phyloP scores from a whole-genome alignment of 2,329 filamentous ascomycete species.

The Fusarium tupiense region DNA sequence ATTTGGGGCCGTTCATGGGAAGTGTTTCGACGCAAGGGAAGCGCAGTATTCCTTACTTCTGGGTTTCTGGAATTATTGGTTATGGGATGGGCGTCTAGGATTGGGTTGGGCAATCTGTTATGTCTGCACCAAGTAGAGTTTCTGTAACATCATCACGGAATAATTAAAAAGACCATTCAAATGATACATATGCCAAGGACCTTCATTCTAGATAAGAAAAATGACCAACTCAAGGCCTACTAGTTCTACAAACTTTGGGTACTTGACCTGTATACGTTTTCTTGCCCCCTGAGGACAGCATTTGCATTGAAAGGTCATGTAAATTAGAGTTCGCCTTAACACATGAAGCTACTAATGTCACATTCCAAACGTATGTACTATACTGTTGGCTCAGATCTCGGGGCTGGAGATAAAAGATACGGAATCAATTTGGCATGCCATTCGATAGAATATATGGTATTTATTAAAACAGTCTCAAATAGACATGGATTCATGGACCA shows the following conservation, averaged over 20 bases:
- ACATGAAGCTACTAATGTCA: neutral
- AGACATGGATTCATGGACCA: neutral
- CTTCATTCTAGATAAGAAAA: too few relatives aligned
- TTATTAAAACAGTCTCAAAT: neutral
- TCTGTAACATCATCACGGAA: slow-evolving; percentile 25
- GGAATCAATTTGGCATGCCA: neutral
- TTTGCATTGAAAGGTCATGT: neutral
- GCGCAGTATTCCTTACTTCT: slow-evolving; percentile 12
- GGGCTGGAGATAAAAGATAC: neutral
- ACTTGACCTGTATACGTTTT: neutral
- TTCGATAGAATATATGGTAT: neutral
- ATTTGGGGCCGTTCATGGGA: neutral
- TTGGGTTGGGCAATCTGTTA: slow-evolving; percentile 33
- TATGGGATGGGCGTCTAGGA: slow-evolving; percentile 33
- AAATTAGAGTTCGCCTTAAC: neutral
- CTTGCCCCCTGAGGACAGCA: neutral
- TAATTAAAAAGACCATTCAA: slow-evolving; percentile 4
- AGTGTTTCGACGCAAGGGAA: neutral
- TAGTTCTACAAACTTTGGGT: neutral
- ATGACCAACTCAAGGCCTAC: neutral
- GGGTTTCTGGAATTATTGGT: slow-evolving; percentile 30
- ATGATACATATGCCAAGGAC: neutral
- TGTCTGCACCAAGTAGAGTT: slow-evolving; percentile 34
- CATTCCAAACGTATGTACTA: neutral
- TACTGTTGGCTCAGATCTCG: neutral